phyloP scores from a whole-genome alignment of 1,284 basidiomycete species.

The Peniophora sp. region DNA sequence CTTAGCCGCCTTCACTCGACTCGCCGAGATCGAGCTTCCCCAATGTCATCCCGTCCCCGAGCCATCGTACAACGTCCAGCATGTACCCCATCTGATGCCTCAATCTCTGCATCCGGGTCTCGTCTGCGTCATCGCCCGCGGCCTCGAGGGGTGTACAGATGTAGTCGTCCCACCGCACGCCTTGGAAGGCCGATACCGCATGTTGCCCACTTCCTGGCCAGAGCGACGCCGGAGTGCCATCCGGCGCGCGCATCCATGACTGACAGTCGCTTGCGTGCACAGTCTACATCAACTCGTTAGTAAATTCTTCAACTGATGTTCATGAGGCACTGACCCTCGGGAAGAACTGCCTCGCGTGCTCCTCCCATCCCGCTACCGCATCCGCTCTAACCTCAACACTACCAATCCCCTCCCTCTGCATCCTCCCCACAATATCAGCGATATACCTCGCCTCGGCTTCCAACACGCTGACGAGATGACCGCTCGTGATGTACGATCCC shows the following conservation, averaged over 20 bases:
- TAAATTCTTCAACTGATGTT: background rate
- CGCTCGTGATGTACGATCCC: constrained; percentile 40
- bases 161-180: constrained; percentile 63
- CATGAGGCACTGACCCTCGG: no score
- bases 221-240: constrained; percentile 47
- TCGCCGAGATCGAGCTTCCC: no score
- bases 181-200: constrained; percentile 35
- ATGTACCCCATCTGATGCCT: no score
- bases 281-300: constrained; percentile 22
- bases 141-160: constrained; percentile 41
- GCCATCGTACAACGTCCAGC: no score
- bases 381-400: constrained; percentile 43
- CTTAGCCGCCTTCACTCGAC: no score
- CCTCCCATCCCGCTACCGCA: constrained; percentile 47
- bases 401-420: constrained; percentile 46
- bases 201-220: constrained; percentile 59
- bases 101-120: no score
- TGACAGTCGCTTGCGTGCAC: constrained; percentile 52
- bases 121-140: background rate
- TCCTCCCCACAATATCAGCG: constrained; percentile 37
- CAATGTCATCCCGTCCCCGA: no score
- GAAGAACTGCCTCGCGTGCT: constrained; percentile 43
- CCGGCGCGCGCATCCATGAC: constrained; percentile 61
- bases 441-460: constrained; percentile 48
- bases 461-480: constrained; percentile 39